Evolutionary conservation across 2,329 filamentous ascomycete species (phyloP).

Genomic region (Tolypocladium amazonense): DNA sequence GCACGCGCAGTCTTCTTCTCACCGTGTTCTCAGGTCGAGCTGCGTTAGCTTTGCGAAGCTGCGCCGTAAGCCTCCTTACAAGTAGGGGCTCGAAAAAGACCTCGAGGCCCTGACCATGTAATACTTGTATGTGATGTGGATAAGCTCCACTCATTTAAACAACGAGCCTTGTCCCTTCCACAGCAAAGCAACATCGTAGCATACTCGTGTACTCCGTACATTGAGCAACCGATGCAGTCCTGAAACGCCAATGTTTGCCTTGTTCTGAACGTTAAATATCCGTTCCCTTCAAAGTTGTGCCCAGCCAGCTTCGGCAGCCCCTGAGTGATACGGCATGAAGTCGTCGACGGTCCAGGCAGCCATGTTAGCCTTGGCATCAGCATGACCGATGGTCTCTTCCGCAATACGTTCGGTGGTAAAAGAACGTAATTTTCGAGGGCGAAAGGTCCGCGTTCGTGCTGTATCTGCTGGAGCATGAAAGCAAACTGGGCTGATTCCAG

Average conservation of each 20-base stretch:
- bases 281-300: constrained; percentile 10
- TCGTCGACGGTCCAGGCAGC: constrained; percentile 11
- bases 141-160: background rate
- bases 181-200: background rate
- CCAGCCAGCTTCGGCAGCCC: constrained; percentile 13
- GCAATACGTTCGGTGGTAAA: no score
- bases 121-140: no score
- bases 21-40: no score
- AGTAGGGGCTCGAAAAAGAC: background rate
- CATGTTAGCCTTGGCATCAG: constrained; percentile 8
- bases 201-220: background rate
- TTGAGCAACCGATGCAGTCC: background rate
- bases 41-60: no score
- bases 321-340: constrained; percentile 12
- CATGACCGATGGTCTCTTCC: constrained; percentile 6
- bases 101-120: background rate
- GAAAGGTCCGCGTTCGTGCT: no score
- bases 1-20: background rate
- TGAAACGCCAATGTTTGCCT: background rate
- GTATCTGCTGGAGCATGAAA: no score
- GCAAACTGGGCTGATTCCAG: no score
- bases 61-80: no score
- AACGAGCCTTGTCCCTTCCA: background rate
- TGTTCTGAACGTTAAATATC: background rate
- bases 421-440: background rate